Evolutionary conservation across 306 rosid genomes (phyloP), one percentile per base, ranked within the genome.

Genomic region (Erythrophleum fordii): DNA sequence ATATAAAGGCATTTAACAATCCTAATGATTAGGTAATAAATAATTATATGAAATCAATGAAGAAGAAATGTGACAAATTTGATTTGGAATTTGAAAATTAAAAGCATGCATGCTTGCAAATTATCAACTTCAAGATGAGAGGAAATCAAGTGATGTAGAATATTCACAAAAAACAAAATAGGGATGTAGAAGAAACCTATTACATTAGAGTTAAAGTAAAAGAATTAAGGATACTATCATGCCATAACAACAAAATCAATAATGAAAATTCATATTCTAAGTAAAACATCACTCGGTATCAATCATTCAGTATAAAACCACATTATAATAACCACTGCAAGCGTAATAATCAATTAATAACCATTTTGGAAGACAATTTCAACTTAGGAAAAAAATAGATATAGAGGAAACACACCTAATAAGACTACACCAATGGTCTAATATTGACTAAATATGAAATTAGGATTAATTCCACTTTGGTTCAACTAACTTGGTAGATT

Each of bases 341-440:
- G 69, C 83, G 35, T 75, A 28, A 64, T 39, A 39, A n/a, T 25
- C 14, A 90, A 79, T 86, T 59, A 70, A 73, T 41, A 86, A 67
- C 10, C 51, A 73, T 41, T 62, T 62, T 16, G 11, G 17, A 79
- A 81, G 7, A 51, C 65, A 76, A 86, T 25, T 69, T 52, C 18
- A 83, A 44, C n/a, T 68, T 42, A 28, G 12, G 9, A 77, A 85
- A 44, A 34, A 44, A 22, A 61, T 31, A 6, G 68, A n/a, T 51
- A 72, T 29, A 75, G 5, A 41, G 12, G 58, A 80, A 3, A 73
- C 81, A 35, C 75, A 85, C 84, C 71, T 51, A 17, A 69, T 8
- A 73, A 79, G 26, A 82, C 42, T 72, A 86, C 55, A 69, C 60
- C 62, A 74, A 68, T n/a, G n/a, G n/a, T n/a, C n/a, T n/a, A n/a